Evolutionary conservation across 306 rosid species (phyloP).

Genomic region (Rubus parviflorus): DNA sequence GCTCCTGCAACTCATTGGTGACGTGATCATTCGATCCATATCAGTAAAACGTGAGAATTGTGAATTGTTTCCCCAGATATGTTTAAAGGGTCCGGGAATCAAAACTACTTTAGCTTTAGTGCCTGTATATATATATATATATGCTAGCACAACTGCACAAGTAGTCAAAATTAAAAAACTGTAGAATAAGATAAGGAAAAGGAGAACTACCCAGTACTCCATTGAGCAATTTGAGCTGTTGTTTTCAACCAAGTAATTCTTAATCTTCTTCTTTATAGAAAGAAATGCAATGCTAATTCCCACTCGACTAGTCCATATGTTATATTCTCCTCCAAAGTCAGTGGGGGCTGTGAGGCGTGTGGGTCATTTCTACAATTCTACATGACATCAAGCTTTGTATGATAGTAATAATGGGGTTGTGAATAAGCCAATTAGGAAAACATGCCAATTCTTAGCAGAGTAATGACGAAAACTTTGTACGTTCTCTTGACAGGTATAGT

Average conservation of each 20-base stretch:
- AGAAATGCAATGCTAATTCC: no score
- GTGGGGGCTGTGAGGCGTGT: not conserved
- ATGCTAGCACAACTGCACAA: not conserved
- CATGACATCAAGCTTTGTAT: not conserved
- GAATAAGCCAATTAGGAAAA: not conserved
- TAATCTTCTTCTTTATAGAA: no score
- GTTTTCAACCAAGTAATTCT: not conserved
- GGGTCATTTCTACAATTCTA: not conserved
- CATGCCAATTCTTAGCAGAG: not conserved
- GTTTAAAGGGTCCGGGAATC: not conserved
- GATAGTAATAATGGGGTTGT: not conserved
- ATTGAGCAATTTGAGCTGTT: not conserved
- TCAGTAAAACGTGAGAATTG: not conserved
- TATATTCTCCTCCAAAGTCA: not conserved
- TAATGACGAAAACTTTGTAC: not conserved
- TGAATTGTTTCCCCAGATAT: not conserved
- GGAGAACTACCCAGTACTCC: not conserved
- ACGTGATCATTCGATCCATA: not conserved
- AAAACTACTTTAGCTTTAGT: not conserved
- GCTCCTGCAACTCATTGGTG: not conserved
- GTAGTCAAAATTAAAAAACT: not conserved
- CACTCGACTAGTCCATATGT: no score
- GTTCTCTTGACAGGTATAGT: no score
- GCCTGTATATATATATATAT: no score
- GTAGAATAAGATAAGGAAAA: not conserved